Conservation (phyloP, 176 grass and related monocot genomes). For the Bolboschoenus planiculmis region DNA sequence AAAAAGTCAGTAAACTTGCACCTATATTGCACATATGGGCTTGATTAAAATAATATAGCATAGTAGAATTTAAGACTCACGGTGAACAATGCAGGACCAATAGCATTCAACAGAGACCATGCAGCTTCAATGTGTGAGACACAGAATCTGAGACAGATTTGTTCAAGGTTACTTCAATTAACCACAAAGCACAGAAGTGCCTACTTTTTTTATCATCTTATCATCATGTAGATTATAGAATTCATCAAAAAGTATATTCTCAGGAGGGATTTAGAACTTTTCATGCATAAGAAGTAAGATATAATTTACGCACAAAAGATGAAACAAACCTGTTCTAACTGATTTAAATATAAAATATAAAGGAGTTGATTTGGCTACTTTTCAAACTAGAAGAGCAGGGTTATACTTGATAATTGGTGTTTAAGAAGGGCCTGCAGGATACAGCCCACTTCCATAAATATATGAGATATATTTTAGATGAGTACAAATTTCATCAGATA, state of each 20-base stretch:
- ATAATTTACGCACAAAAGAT: not conserved
- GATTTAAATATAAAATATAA: not conserved
- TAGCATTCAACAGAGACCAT: constrained; percentile 66
- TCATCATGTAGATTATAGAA: not conserved
- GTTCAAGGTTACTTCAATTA: not conserved
- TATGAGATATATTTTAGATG: not conserved
- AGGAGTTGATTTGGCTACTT: not conserved
- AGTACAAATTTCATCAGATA: constrained; percentile 14
- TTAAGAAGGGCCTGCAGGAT: not conserved
- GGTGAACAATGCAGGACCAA: constrained; percentile 52
- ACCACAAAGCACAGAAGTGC: not conserved
- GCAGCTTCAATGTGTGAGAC: constrained; percentile 68
- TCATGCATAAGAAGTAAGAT: no score
- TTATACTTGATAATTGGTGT: not conserved
- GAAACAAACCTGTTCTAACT: not conserved
- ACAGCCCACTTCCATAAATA: not conserved
- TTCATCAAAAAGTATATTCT: not conserved
- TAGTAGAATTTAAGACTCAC: constrained; percentile 34
- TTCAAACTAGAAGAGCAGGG: not conserved
- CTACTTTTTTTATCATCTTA: not conserved
- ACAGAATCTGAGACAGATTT: constrained; percentile 43
- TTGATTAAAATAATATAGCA: constrained; percentile 23
- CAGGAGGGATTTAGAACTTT: not conserved
- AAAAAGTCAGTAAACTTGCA: not conserved
- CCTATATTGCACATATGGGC: not conserved